These are phyloP conservation scores for Talaromyces sp. DNA, from an alignment of 2,329 filamentous ascomycete genomes.

Conservation along the genomic window DNA sequence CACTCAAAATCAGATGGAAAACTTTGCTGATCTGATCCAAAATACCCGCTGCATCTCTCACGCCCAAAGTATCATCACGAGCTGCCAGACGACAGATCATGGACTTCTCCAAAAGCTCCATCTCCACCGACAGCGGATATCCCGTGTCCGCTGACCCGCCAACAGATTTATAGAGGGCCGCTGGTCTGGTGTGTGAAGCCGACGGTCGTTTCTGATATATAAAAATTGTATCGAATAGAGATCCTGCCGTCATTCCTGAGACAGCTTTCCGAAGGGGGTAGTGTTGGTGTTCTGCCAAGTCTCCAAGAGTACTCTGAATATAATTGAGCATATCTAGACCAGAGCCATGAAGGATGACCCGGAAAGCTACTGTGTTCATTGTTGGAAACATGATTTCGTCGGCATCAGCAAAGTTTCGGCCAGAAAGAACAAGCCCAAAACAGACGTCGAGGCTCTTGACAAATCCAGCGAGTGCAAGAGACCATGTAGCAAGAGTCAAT, in stretches of 20 bases:
- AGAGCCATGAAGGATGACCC: constrained; percentile 66
- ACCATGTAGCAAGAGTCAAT: constrained; percentile 71
- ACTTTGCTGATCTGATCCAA: constrained; percentile 55
- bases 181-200: constrained; percentile 19
- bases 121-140: constrained; percentile 75
- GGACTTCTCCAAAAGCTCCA: constrained; percentile 54
- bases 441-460: constrained; percentile 64
- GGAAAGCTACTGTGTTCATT: constrained; percentile 82
- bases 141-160: constrained; percentile 64
- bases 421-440: constrained; percentile 79
- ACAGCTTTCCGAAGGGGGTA: constrained; percentile 70
- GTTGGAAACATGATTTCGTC: constrained; percentile 72
- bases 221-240: constrained; percentile 60
- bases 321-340: constrained; percentile 61
- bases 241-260: constrained; percentile 38
- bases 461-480: constrained; percentile 60
- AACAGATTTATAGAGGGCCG: constrained; percentile 55
- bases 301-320: constrained; percentile 63
- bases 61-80: constrained; percentile 50
- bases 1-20: constrained; percentile 50
- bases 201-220: constrained; percentile 55
- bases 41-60: constrained; percentile 44
- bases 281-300: constrained; percentile 65
- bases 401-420: constrained; percentile 67
- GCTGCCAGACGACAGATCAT: constrained; percentile 69